Percentiles rank a stretch among this genome's conserved stretches.
Evolutionary conservation across 2,329 filamentous ascomycete genomes (phyloP).

Genomic region (Neoarthrinium moseri): DNA sequence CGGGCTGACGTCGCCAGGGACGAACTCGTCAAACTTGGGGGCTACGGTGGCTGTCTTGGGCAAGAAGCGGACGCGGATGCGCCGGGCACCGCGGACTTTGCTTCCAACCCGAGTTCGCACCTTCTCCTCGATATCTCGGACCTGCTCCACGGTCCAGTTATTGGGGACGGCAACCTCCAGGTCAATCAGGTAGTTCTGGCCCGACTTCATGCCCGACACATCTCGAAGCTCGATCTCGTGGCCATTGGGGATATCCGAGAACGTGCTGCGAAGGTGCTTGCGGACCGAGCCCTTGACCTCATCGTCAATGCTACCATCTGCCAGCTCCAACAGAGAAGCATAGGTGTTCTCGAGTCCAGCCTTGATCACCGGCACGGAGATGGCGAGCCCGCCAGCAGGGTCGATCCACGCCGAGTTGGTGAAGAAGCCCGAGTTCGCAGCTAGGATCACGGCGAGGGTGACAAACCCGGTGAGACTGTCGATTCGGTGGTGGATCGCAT

Average conservation of each 20-base stretch:
- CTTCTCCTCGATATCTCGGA: constrained; percentile 67
- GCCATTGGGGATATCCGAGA: constrained; percentile 53
- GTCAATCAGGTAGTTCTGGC: constrained; percentile 94
- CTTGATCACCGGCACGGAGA: constrained; percentile 89
- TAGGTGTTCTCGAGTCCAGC: constrained; percentile 86
- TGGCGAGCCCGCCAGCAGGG: constrained; percentile 87
- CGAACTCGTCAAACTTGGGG: constrained; percentile 76
- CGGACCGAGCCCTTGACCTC: constrained; percentile 75
- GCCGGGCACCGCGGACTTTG: constrained; percentile 80
- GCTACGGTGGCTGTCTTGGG: constrained; percentile 58
- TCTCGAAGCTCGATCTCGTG: constrained; percentile 69
- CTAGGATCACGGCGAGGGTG: constrained; percentile 83
- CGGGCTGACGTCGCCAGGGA: constrained; percentile 60
- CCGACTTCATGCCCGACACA: constrained; percentile 88
- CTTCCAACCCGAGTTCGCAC: constrained; percentile 71
- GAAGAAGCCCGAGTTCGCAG: constrained; percentile 84
- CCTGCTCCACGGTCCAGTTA: constrained; percentile 71
- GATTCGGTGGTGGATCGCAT: constrained; percentile 93
- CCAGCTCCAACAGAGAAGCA: constrained; percentile 79
- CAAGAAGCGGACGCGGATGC: constrained; percentile 81
- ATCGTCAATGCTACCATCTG: constrained; percentile 84
- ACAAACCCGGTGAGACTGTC: constrained; percentile 95
- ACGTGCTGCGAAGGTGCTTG: constrained; percentile 60
- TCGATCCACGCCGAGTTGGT: constrained; percentile 89
- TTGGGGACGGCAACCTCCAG: constrained; percentile 80